Conservation (phyloP, 495 filamentous ascomycete genomes). For the Thermochaetoides thermophila region DNA sequence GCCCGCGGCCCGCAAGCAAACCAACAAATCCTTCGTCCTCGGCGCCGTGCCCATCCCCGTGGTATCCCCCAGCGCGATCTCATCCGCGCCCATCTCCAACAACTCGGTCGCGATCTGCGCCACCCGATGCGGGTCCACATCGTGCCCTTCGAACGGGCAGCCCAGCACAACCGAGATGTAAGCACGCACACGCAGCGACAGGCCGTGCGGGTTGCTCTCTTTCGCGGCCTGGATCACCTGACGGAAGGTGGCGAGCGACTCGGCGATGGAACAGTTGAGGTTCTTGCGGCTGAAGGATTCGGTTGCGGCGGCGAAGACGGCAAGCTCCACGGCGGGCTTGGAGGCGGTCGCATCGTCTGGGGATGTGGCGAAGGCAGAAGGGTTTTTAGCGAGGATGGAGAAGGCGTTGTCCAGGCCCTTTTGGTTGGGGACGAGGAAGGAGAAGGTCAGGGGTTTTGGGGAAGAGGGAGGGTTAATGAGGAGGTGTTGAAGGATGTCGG, state of each 20-base stretch:
- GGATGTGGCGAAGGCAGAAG: conserved; percentile 25
- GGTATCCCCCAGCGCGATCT: conserved; percentile 87
- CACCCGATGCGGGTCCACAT: conserved; percentile 63
- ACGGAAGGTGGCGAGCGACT: conserved; percentile 61
- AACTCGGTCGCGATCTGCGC: conserved; percentile 69
- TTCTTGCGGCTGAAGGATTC: conserved; percentile 85
- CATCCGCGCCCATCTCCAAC: conserved; percentile 90
- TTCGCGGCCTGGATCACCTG: conserved; percentile 65
- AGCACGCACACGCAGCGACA: conserved; percentile 61
- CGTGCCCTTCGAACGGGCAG: conserved; percentile 84
- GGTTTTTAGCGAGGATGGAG: conserved; percentile 24
- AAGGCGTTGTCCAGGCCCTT: conserved; percentile 53
- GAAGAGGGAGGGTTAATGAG: conserved; percentile 53
- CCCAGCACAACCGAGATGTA: conserved; percentile 92
- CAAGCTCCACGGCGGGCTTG: conserved; percentile 54
- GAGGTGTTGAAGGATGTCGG: conserved; percentile 63
- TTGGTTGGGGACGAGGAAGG: conserved; percentile 83
- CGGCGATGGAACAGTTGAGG: conserved; percentile 75
- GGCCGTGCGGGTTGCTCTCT: conserved; percentile 18
- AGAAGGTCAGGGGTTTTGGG: conserved; percentile 60
- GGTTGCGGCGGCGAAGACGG: conserved; percentile 84
- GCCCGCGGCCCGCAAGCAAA: conserved; percentile 56
- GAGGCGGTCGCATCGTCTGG: conserved; percentile 5
- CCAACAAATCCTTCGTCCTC: conserved; percentile 53
- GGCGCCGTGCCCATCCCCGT: conserved; percentile 94